phyloP scores from a whole-genome alignment of 768 basidiomycete genomes.

The Chalciporus piperatus region DNA sequence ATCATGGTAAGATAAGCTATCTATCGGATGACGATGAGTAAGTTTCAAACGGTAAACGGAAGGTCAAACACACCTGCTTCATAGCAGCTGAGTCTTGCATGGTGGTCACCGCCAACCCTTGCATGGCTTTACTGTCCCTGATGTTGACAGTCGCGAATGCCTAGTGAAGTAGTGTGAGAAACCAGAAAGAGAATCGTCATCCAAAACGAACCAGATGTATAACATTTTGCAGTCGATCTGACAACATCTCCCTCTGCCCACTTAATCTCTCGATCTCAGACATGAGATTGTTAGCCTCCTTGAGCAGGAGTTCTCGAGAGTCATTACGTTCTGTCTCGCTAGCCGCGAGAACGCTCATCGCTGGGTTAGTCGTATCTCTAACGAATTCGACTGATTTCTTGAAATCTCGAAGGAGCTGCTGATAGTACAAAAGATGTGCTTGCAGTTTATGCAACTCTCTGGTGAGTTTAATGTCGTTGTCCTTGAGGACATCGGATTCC shows the following conservation, averaged over 20 bases:
- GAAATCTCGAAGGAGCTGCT: conserved; percentile 53
- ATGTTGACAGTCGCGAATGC: conserved; percentile 61
- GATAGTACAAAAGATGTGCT: conserved; percentile 58
- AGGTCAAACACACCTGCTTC: conserved; percentile 27
- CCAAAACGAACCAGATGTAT: conserved; percentile 29
- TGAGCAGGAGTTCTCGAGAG: conserved; percentile 39
- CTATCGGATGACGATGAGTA: conserved; percentile 23
- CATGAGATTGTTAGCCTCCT: conserved; percentile 47
- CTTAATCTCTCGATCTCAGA: conserved; percentile 50
- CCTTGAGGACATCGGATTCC: conserved; percentile 45
- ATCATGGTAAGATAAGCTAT: conserved; percentile 56
- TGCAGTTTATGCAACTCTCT: conserved; percentile 56
- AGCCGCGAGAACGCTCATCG: conserved; percentile 32
- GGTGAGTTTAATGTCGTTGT: conserved; percentile 44
- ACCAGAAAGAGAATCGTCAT: neutral
- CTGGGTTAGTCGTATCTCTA: conserved; percentile 45
- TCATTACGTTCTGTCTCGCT: conserved; percentile 2
- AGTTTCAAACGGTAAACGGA: neutral
- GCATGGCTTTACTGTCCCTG: conserved; percentile 49
- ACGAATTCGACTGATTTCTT: conserved; percentile 48
- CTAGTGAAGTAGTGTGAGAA: conserved; percentile 28
- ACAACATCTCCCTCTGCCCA: conserved; percentile 29
- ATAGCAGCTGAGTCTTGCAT: conserved; percentile 41
- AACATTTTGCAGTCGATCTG: conserved; percentile 34
- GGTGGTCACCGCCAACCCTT: conserved; percentile 44